Conservation (phyloP, 441 rosid genomes). For the Rhodomyrtus psidioides region DNA sequence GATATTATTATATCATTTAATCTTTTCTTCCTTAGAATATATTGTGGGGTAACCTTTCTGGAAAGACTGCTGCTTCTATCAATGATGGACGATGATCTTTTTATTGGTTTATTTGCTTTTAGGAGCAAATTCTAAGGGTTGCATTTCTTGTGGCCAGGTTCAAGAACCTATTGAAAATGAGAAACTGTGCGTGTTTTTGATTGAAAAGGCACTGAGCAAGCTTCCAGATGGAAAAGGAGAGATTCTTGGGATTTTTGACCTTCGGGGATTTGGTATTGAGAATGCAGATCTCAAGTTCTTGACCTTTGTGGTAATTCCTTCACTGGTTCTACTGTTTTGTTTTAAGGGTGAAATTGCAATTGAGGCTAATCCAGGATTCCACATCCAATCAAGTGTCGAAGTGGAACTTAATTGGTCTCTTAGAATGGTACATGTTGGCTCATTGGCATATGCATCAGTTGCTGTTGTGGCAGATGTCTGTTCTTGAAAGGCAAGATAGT, state of each 20-base stretch:
- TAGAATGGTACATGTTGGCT: not conserved
- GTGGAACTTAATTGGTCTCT: not conserved
- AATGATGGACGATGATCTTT: not conserved
- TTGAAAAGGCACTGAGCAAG: conserved; percentile 79
- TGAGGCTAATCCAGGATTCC: not conserved
- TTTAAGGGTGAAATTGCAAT: not conserved
- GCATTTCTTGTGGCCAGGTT: conserved; percentile 26
- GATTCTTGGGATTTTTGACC: conserved; percentile 76
- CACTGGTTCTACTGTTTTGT: not conserved
- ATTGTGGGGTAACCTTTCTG: not conserved
- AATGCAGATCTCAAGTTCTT: conserved; percentile 77
- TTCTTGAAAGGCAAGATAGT: not conserved
- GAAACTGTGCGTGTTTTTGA: conserved; percentile 59
- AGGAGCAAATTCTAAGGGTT: not conserved
- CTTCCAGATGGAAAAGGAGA: conserved; percentile 67
- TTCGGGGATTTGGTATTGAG: conserved; percentile 52
- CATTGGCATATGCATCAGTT: not conserved
- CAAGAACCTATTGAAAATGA: conserved; percentile 62
- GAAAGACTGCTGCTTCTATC: not conserved
- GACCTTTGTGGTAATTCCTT: conserved; percentile 60
- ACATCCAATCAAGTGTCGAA: not conserved
- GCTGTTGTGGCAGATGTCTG: not conserved
- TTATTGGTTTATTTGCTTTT: conserved; percentile 3
- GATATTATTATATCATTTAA: not conserved
- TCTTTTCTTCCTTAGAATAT: not conserved